A percentile compares a stretch with the other conserved stretches of the same genome.
Evolutionary conservation across 164 flowering plant species (phyloP).

Genomic region (Pachysandra terminalis): DNA sequence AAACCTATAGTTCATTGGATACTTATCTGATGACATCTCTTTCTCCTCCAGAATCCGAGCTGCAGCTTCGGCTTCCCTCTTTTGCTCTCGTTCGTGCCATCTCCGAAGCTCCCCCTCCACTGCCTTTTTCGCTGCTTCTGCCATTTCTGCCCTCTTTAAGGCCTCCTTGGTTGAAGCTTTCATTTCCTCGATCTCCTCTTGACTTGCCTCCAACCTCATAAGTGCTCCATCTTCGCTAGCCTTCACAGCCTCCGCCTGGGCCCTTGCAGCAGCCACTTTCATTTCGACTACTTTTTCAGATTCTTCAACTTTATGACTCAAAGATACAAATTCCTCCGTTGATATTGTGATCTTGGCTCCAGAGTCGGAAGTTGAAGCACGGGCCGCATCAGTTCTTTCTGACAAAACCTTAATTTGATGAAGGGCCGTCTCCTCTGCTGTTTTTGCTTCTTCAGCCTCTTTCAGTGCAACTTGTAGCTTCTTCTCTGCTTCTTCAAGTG

Average conservation of each 20-base stretch:
- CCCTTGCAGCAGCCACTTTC: constrained; percentile 90
- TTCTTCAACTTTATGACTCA: constrained; percentile 74
- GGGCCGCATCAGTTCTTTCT: constrained; percentile 60
- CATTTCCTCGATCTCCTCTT: constrained; percentile 72
- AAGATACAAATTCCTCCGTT: constrained; percentile 62
- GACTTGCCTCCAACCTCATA: constrained; percentile 57
- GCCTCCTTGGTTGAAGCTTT: constrained; percentile 64
- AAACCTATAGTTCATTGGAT: constrained; percentile 35
- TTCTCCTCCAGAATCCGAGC: constrained; percentile 53
- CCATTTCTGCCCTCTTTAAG: constrained; percentile 74
- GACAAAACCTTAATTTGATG: constrained; percentile 58
- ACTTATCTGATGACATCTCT: constrained; percentile 30
- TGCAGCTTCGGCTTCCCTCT: constrained; percentile 77
- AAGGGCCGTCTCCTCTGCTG: constrained; percentile 63
- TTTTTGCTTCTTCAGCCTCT: constrained; percentile 84
- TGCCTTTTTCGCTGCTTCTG: constrained; percentile 81
- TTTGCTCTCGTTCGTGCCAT: constrained; percentile 83
- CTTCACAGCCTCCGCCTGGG: constrained; percentile 84
- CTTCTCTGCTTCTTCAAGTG: constrained; percentile 61
- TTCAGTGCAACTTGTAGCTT: constrained; percentile 47
- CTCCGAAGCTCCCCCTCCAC: constrained; percentile 69
- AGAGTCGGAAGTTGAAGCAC: constrained; percentile 67
- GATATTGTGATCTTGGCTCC: constrained; percentile 72
- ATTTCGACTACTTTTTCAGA: constrained; percentile 67
- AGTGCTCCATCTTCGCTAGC: constrained; percentile 80